Evolutionary conservation across 2,329 filamentous ascomycete genomes (phyloP).

Genomic region (Chaetomiaceae sp.): DNA sequence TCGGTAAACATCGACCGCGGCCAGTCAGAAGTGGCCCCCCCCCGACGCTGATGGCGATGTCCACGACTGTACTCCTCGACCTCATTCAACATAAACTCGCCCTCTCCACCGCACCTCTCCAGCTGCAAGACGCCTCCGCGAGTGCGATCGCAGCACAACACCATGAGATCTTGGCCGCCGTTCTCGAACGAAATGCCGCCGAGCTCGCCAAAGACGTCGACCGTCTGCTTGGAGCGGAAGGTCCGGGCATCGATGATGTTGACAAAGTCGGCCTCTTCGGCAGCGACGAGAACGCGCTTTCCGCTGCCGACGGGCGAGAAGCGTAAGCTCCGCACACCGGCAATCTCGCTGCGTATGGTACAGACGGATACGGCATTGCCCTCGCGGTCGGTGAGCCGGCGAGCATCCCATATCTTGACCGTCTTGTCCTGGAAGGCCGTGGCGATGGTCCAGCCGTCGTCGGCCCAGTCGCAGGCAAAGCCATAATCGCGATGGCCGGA

Average conservation of each 20-base stretch:
- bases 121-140: conserved; percentile 65
- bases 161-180: conserved; percentile 62
- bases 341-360: conserved; percentile 60
- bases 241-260: conserved; percentile 65
- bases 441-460: conserved; percentile 70
- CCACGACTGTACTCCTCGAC: conserved; percentile 8
- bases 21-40: conserved; percentile 26
- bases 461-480: conserved; percentile 76
- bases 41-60: conserved; percentile 9
- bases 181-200: conserved; percentile 64
- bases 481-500: conserved; percentile 64
- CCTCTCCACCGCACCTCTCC: conserved; percentile 41
- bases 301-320: conserved; percentile 71
- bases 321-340: conserved; percentile 62
- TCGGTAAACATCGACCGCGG: conserved; percentile 25
- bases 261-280: conserved; percentile 71
- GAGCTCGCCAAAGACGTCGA: conserved; percentile 73
- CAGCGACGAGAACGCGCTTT: conserved; percentile 62
- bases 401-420: conserved; percentile 72
- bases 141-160: conserved; percentile 61
- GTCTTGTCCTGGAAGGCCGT: conserved; percentile 73
- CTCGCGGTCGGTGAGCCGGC: conserved; percentile 57
- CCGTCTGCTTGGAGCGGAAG: conserved; percentile 61
- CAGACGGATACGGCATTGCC: conserved; percentile 46
- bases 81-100: conserved; percentile 32